Evolutionary conservation across 768 basidiomycete species (phyloP), one percentile per base, ranked within the genome.

Genomic region (Leccinum longicurvipes): DNA sequence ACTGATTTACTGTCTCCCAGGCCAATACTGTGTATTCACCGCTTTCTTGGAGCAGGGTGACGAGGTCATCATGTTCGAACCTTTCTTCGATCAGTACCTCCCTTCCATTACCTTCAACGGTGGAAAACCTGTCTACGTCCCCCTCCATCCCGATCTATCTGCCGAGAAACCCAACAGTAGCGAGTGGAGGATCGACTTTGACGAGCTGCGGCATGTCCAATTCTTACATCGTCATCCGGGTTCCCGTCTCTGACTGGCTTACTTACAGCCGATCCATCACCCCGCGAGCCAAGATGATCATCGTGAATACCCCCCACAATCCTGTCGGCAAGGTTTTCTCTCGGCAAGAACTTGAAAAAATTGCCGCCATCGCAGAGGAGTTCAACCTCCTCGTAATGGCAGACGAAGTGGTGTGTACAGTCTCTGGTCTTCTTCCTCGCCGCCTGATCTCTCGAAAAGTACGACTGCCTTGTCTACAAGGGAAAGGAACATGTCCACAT

Each of bases 41-140:
- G 97, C 97, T 0, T 98, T 96, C 75, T 73, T 97, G 36, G 87
- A 98, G 58, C 79, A 82, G 34, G 96, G 89, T 4, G 97, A 98
- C 66, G 97, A 99, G 72, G 96, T 98, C 60, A 96, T 99, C 72
- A 87, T 98, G 83, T 95, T 98, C 67, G 97, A 98, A 73, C 96
- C 95, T 2, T 97, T 93, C 79, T 98, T 97, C 67, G 95, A 98
- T 67, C 95, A 98, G 70, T 96, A 94, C 71, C 80, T 94, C 50
- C 89, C 94, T 23, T 92, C 91, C 6, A 87, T 96, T 51, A 89
- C 87, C 27, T 97, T 98, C 82, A 94, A 96, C 64, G 91, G 91
- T 28, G 96, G 93, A 45, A 85, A 83, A 58, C 93, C 95, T 12
- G 87, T 98, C 47, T 98, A 91, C 67, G 93, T 99, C 10, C 96